Conservation (phyloP, 371 early-diverging fungal genomes). For the Nosema granulosis region DNA sequence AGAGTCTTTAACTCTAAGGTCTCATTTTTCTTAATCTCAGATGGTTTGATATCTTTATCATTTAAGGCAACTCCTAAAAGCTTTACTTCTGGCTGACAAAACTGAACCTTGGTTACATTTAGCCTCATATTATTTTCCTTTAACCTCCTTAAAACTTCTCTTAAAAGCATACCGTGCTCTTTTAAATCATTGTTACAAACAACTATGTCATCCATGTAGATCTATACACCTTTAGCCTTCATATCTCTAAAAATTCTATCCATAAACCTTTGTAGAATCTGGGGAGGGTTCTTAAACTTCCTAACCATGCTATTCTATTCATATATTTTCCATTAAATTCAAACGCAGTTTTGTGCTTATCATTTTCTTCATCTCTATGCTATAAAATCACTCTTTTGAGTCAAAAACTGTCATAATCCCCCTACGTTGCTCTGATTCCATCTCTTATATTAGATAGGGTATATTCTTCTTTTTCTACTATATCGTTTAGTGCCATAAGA, state of each 20-base stretch:
- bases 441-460: neutral
- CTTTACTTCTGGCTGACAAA: slow-evolving; percentile 24
- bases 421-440: neutral
- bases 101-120: slow-evolving; percentile 25
- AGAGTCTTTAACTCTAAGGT: neutral
- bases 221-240: neutral
- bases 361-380: too few relatives aligned
- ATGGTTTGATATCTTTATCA: neutral
- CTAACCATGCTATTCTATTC: slow-evolving; percentile 8
- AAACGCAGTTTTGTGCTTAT: too few relatives aligned
- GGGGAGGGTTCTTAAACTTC: slow-evolving; percentile 5
- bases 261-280: neutral
- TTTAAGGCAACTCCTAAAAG: slow-evolving; percentile 34
- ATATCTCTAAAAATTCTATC: neutral
- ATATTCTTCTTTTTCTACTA: slow-evolving; percentile 16
- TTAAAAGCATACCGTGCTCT: slow-evolving; percentile 35
- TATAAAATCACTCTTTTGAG: too few relatives aligned
- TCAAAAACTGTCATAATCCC: too few relatives aligned
- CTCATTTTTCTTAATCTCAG: slow-evolving; percentile 27
- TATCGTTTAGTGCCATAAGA: slow-evolving; percentile 34
- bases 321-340: too few relatives aligned
- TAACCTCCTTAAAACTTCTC: slow-evolving; percentile 28
- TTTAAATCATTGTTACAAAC: too few relatives aligned
- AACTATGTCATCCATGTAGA: slow-evolving; percentile 14
- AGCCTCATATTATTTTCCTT: slow-evolving; percentile 14